These are phyloP conservation scores for Aspergillus pseudoterreus DNA, from an alignment of 2,329 filamentous ascomycete genomes.

Conservation along the genomic window DNA sequence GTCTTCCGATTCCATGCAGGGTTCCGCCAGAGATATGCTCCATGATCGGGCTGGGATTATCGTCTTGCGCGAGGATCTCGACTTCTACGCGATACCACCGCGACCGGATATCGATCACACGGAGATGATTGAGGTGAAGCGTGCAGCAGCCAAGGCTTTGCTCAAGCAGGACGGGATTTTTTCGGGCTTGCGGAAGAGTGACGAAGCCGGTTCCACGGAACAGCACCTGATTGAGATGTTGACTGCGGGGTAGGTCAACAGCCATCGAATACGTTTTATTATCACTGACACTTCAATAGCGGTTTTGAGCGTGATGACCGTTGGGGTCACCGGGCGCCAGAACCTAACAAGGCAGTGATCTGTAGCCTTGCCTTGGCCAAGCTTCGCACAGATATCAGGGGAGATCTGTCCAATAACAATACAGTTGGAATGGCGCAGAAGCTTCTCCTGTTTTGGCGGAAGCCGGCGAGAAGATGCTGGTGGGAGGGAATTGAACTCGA, in stretches of 20 bases:
- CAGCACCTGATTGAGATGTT: constrained; percentile 99
- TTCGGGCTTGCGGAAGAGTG: constrained; percentile 87
- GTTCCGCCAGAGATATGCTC: constrained; percentile 69
- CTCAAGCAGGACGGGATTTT: constrained; percentile 92
- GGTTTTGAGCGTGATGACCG: constrained; percentile 93
- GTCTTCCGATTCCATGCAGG: constrained; percentile 69
- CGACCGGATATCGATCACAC: constrained; percentile 74
- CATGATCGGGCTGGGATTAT: constrained; percentile 93
- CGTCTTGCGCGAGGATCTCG: constrained; percentile 89
- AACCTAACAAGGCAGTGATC: constrained; percentile 97
- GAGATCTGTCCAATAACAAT: constrained; percentile 69
- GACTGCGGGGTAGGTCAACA: constrained; percentile 79
- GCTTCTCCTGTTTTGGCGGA: constrained; percentile 94
- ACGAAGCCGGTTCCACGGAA: constrained; percentile 93
- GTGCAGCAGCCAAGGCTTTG: constrained; percentile 81
- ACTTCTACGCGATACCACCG: constrained; percentile 96
- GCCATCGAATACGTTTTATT: background rate
- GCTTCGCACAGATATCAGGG: constrained; percentile 81
- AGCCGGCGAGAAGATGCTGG: constrained; percentile 94
- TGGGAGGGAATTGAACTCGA: constrained; percentile 96
- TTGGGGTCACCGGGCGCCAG: constrained; percentile 95
- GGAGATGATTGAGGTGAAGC: constrained; percentile 95
- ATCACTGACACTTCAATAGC: constrained; percentile 46
- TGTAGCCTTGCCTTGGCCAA: constrained; percentile 93
- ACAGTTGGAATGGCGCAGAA: constrained; percentile 98